A percentile compares a stretch with the other conserved stretches of the same genome.
These are phyloP conservation scores for Schizochytrium sp. DNA, from an alignment of 108 stramenopile genomes.

Conservation along the genomic window DNA sequence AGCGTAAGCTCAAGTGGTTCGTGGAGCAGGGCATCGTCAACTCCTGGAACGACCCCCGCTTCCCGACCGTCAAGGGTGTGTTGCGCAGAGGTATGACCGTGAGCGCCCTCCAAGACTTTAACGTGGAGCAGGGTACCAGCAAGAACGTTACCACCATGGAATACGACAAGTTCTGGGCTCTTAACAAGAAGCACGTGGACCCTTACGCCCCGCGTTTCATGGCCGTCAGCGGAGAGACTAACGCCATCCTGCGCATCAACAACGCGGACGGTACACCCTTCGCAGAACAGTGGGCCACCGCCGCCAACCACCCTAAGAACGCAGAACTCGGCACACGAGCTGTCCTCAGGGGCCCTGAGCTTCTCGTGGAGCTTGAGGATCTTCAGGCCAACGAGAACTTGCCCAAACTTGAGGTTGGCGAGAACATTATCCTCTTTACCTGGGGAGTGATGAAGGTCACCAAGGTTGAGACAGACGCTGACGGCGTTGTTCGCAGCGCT, in stretches of 20 bases:
- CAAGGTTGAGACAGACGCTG: conserved; percentile 81
- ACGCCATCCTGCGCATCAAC: conserved; percentile 81
- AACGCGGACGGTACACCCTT: conserved; percentile 71
- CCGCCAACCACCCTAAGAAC: conserved; percentile 88
- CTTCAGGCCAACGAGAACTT: conserved; percentile 64
- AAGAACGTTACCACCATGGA: conserved; percentile 94
- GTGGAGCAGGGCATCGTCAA: conserved; percentile 93
- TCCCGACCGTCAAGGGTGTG: conserved; percentile 96
- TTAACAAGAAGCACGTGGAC: conserved; percentile 97
- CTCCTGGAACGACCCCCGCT: conserved; percentile 98
- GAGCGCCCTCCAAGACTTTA: conserved; percentile 87
- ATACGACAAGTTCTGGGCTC: conserved; percentile 97
- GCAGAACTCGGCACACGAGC: conserved; percentile 85
- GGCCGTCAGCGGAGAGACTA: conserved; percentile 85
- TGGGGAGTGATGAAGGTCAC: conserved; percentile 93
- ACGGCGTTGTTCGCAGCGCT: conserved; percentile 79
- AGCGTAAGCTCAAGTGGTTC: conserved; percentile 98
- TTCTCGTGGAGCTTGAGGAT: conserved; percentile 90
- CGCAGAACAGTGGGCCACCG: conserved; percentile 51
- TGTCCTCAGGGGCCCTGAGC: conserved; percentile 79
- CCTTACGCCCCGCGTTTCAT: conserved; percentile 89
- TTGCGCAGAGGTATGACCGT: conserved; percentile 91
- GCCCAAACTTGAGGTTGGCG: conserved; percentile 85
- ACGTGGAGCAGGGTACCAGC: conserved; percentile 88
- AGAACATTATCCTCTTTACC: conserved; percentile 89